These are phyloP conservation scores for Actinomortierella wolfii DNA, from an alignment of 371 early-diverging fungal genomes.

Conservation along the genomic window DNA sequence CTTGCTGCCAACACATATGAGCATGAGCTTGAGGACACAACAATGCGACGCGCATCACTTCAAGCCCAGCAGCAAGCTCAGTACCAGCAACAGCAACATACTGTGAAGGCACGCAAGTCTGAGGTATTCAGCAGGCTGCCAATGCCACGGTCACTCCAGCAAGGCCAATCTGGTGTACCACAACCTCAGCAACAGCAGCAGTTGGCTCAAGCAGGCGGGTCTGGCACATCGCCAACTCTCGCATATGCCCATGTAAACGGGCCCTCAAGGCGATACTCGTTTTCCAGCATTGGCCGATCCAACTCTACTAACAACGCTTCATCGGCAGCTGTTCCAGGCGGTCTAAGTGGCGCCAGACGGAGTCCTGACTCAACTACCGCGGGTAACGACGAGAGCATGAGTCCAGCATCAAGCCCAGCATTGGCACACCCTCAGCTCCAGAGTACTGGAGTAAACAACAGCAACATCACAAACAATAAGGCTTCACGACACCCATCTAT, in stretches of 20 bases:
- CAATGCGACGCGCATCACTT: conserved; percentile 1
- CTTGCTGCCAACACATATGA: conserved; percentile 25
- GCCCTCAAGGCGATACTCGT: conserved; percentile 4
- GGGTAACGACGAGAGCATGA: conserved; percentile 13
- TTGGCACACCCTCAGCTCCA: no score
- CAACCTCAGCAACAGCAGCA: no score
- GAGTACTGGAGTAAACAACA: no score
- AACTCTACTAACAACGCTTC: conserved; percentile 16
- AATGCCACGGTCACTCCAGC: conserved; percentile 24
- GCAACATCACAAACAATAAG: conserved; percentile 1
- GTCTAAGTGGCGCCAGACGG: background rate
- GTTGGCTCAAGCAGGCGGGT: no score
- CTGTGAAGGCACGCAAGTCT: conserved; percentile 17
- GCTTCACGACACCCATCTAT: conserved; percentile 13
- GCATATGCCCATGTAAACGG: no score
- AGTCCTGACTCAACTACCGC: conserved; percentile 5
- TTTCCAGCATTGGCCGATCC: conserved; percentile 14
- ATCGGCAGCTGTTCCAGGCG: conserved; percentile 8
- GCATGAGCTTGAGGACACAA: conserved; percentile 29
- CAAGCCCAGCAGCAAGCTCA: conserved; percentile 9
- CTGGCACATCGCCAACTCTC: no score
- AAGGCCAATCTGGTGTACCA: no score
- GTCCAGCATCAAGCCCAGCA: conserved; percentile 9
- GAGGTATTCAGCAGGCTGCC: conserved; percentile 38
- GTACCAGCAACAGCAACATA: conserved; percentile 21